Conservation (phyloP, 345 rosid genomes). For the Moringa oleifera region DNA sequence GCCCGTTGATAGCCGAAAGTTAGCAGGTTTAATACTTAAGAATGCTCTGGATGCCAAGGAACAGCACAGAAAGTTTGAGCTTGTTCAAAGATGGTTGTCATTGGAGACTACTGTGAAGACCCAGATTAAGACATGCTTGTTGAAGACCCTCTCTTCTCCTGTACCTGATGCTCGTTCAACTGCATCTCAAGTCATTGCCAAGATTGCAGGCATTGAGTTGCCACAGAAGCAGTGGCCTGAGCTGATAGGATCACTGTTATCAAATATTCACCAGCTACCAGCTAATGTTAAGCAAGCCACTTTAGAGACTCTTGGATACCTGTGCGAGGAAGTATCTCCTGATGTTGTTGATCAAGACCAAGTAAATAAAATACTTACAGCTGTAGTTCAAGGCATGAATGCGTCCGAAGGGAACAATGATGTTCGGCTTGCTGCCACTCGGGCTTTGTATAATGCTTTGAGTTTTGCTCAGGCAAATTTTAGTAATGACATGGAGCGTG, state of each 20-base stretch:
- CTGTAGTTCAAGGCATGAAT: slow-evolving; percentile 67
- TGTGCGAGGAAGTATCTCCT: slow-evolving; percentile 74
- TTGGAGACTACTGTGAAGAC: slow-evolving; percentile 48
- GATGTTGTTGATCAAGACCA: slow-evolving; percentile 72
- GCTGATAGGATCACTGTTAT: slow-evolving; percentile 54
- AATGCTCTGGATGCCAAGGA: slow-evolving; percentile 77
- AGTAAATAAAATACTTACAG: slow-evolving; percentile 69
- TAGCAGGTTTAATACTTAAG: slow-evolving; percentile 65
- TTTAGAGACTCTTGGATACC: slow-evolving; percentile 70
- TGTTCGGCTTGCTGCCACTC: slow-evolving; percentile 61
- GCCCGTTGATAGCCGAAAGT: slow-evolving; percentile 67
- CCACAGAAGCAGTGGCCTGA: slow-evolving; percentile 85
- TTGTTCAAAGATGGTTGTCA: slow-evolving; percentile 68
- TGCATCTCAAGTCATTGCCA: slow-evolving; percentile 67
- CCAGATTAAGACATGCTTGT: slow-evolving; percentile 50
- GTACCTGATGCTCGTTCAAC: slow-evolving; percentile 61
- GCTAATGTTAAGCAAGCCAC: slow-evolving; percentile 69
- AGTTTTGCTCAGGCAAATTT: slow-evolving; percentile 74
- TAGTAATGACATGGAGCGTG: slow-evolving; percentile 62
- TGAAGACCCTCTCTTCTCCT: slow-evolving; percentile 56
- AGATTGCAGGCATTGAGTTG: slow-evolving; percentile 70
- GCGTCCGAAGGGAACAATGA: slow-evolving; percentile 49
- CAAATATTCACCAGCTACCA: slow-evolving; percentile 60
- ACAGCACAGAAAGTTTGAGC: slow-evolving; percentile 59
- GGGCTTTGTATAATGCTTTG: slow-evolving; percentile 53